A percentile compares a stretch with the other conserved stretches of the same genome.
These are phyloP conservation scores for Cercospora sojina DNA, from an alignment of 2,329 filamentous ascomycete species.

Conservation along the genomic window DNA sequence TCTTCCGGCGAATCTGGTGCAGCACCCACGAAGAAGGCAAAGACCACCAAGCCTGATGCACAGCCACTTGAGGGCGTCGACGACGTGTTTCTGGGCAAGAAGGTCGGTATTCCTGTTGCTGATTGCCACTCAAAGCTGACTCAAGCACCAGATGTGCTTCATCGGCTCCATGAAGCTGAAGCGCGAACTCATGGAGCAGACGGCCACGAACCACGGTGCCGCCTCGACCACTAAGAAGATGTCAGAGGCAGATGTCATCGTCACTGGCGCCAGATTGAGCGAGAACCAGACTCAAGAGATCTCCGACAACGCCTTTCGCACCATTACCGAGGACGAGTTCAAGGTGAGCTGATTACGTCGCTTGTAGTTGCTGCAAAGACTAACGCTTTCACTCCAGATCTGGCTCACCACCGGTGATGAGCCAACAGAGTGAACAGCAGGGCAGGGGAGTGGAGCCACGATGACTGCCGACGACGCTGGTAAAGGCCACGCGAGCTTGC, in stretches of 20 bases:
- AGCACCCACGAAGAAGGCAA: conserved; percentile 7
- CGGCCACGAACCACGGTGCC: conserved; percentile 8
- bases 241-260: conserved; percentile 16
- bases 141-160: conserved; percentile 5
- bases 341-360: not conserved
- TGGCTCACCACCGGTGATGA: conserved; percentile 6
- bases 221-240: conserved; percentile 14
- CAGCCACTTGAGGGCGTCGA: not conserved
- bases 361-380: not conserved
- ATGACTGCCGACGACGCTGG: not conserved
- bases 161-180: conserved; percentile 8
- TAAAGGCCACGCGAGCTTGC: conserved; percentile 1
- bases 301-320: conserved; percentile 16
- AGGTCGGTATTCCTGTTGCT: not conserved
- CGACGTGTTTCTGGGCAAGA: conserved; percentile 10
- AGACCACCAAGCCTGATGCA: not conserved
- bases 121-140: not conserved
- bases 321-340: conserved; percentile 25
- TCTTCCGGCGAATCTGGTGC: not conserved
- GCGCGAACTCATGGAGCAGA: not conserved
- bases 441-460: not conserved
- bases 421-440: not conserved
- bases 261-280: conserved; percentile 22
- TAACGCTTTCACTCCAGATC: not conserved
- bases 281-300: conserved; percentile 26